Evolutionary conservation across 2,329 filamentous ascomycete species (phyloP).

Genomic region (Botrytis medusae): DNA sequence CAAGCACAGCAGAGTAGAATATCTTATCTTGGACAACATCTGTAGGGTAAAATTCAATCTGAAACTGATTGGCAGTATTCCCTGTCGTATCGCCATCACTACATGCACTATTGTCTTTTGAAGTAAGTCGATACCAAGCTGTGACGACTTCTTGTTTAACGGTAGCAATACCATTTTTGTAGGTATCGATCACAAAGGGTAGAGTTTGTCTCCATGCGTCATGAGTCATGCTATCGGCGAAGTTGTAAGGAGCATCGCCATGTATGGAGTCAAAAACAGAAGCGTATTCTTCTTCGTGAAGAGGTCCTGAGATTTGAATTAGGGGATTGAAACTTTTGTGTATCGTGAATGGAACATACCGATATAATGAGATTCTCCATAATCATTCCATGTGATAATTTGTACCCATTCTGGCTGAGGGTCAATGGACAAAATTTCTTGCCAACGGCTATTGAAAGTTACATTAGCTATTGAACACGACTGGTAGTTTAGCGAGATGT

Average conservation of each 20-base stretch:
- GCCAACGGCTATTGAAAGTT: not conserved
- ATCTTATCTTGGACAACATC: not conserved
- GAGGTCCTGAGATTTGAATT: not conserved
- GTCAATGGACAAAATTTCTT: not conserved
- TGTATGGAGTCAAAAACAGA: not conserved
- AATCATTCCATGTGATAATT: conserved; percentile 7
- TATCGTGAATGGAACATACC: not conserved
- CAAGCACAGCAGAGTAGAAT: not conserved
- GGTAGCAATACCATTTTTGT: not conserved
- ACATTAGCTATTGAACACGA: not conserved
- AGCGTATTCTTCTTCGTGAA: conserved; percentile 1
- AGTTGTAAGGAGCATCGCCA: not conserved
- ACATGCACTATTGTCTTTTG: not conserved
- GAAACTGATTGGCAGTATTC: not conserved
- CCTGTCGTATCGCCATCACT: not conserved
- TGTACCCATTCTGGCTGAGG: conserved; percentile 11
- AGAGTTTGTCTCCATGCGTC: not conserved
- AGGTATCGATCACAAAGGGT: not conserved
- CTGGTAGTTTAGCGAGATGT: not conserved
- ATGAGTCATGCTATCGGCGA: not conserved
- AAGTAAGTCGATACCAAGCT: not conserved
- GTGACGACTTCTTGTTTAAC: not conserved
- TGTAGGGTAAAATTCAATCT: not conserved
- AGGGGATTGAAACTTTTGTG: not conserved
- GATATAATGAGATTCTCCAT: conserved; percentile 14